phyloP scores from a whole-genome alignment of 139 green algal species.

The Edaphochlamys debaryana region DNA sequence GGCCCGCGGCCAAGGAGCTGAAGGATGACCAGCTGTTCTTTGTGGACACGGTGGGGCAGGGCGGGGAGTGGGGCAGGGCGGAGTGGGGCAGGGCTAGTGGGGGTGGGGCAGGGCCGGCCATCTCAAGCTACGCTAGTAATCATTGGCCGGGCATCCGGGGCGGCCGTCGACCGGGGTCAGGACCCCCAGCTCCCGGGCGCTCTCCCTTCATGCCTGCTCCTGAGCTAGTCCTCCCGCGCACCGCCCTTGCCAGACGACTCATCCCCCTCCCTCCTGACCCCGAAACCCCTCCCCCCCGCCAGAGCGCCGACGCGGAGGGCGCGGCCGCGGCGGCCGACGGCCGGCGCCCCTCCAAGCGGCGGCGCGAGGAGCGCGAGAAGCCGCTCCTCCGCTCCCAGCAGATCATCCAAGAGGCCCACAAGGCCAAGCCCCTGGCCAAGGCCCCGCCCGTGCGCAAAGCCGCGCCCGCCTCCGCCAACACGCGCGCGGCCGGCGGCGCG shows the following conservation, averaged over 20 bases:
- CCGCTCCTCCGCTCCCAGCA: conserved; percentile 11
- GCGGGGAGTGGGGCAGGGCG: not conserved
- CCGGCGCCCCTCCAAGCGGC: conserved; percentile 33
- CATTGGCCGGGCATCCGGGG: too few species aligned
- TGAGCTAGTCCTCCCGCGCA: too few species aligned
- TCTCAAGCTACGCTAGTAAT: too few species aligned
- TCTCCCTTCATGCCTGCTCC: too few species aligned
- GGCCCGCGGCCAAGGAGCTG: conserved; percentile 61
- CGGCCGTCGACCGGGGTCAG: too few species aligned
- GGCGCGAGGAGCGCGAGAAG: not conserved
- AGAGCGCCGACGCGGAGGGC: conserved; percentile 17
- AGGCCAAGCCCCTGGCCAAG: conserved; percentile 22
- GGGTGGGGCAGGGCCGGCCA: too few species aligned
- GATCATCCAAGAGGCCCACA: conserved; percentile 38
- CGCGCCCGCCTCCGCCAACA: not conserved
- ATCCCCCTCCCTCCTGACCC: too few species aligned
- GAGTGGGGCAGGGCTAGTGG: too few species aligned
- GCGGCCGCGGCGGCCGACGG: conserved; percentile 4
- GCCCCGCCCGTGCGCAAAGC: conserved; percentile 16
- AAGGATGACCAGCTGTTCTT: conserved; percentile 81
- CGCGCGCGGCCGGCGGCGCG: not conserved
- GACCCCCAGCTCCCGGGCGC: too few species aligned
- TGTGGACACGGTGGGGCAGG: conserved; percentile 72
- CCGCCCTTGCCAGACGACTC: too few species aligned
- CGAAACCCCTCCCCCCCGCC: too few species aligned